phyloP scores from a whole-genome alignment of 495 filamentous ascomycete species.

The Pyrenopolyporus hunteri region DNA sequence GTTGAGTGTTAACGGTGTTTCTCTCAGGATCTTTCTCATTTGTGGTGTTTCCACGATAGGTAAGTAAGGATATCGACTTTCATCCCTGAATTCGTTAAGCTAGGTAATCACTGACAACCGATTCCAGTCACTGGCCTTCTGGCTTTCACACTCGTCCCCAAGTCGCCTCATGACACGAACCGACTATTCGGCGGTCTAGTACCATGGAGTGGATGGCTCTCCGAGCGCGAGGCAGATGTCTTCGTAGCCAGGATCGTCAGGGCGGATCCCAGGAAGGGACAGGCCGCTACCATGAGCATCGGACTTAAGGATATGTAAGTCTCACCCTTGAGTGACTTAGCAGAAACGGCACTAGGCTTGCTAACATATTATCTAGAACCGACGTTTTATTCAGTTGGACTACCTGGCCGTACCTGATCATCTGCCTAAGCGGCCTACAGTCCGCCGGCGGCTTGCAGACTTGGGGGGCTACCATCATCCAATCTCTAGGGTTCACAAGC shows the following conservation, averaged over 20 bases:
- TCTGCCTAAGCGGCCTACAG: conserved; percentile 27
- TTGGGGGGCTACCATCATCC: conserved; percentile 24
- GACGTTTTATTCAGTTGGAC: conserved; percentile 23
- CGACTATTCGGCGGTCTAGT: conserved; percentile 22
- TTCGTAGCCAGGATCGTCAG: conserved; percentile 20
- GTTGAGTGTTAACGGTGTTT: background rate
- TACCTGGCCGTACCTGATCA: conserved; percentile 29
- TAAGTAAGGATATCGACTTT: background rate
- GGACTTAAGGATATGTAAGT: conserved; percentile 22
- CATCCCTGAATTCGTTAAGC: too few species aligned
- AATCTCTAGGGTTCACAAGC: conserved; percentile 25
- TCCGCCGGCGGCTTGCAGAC: conserved; percentile 17
- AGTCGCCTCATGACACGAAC: conserved; percentile 23
- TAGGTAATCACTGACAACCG: background rate
- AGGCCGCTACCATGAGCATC: conserved; percentile 22
- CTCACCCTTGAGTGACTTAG: background rate
- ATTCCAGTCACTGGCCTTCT: conserved; percentile 16
- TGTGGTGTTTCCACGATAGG: conserved; percentile 27
- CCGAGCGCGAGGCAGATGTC: conserved; percentile 24
- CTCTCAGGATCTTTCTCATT: conserved; percentile 23
- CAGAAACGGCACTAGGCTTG: background rate
- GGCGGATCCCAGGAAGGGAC: conserved; percentile 26
- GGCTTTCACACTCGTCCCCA: conserved; percentile 21
- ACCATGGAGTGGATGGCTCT: conserved; percentile 26
- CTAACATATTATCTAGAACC: conserved; percentile 4